Percentiles rank a stretch among this genome's conserved stretches.
These are phyloP conservation scores for Apiospora rasikravindrae DNA, from an alignment of 2,329 filamentous ascomycete species.

Conservation along the genomic window DNA sequence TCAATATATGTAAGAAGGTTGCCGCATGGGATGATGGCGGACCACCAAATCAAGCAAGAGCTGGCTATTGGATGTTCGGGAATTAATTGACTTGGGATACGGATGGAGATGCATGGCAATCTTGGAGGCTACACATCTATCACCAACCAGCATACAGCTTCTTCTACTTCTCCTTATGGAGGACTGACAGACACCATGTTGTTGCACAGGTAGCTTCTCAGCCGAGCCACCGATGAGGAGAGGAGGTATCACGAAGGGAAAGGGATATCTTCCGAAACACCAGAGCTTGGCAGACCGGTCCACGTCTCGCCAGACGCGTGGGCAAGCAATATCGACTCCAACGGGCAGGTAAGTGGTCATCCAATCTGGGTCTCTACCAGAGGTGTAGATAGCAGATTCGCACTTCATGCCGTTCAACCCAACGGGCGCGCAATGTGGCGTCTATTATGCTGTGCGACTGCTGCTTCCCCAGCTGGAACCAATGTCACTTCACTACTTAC, in stretches of 20 bases:
- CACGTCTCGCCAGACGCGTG: background rate
- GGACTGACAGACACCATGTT: background rate
- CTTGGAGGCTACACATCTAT: background rate
- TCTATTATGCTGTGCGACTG: constrained; percentile 2
- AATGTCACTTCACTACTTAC: background rate
- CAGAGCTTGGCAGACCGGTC: background rate
- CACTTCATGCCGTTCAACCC: background rate
- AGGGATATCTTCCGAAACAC: background rate
- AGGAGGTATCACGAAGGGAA: background rate
- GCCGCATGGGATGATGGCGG: background rate
- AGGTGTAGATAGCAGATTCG: background rate
- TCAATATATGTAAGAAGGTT: constrained; percentile 10
- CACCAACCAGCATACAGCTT: background rate
- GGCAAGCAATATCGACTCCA: constrained; percentile 1
- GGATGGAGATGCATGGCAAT: constrained; percentile 1
- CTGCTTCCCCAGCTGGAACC: background rate
- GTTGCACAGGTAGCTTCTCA: background rate
- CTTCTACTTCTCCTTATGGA: background rate
- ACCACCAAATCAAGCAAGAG: background rate
- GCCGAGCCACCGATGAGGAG: background rate
- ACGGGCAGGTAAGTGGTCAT: background rate
- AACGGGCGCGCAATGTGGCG: background rate
- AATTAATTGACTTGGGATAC: constrained; percentile 16
- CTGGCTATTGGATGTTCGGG: background rate
- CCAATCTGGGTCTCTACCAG: background rate